Conservation (phyloP, 176 grass and related monocot genomes). For the Bromus sterilis region DNA sequence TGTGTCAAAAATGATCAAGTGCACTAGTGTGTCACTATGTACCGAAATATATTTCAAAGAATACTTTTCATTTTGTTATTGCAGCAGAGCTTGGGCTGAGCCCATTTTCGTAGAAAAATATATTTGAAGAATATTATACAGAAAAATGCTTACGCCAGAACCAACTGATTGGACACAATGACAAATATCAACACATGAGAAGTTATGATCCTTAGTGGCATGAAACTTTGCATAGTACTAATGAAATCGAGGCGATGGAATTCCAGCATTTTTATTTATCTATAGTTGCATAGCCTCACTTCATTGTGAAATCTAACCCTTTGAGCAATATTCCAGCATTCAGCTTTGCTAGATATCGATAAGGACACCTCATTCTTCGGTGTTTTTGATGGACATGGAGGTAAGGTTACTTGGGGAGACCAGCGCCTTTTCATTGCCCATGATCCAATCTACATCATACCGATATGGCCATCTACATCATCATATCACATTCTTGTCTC, state of each 20-base stretch:
- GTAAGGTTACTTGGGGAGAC: slow-evolving; percentile 27
- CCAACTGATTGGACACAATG: background rate
- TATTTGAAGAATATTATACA: background rate
- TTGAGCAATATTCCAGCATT: slow-evolving; percentile 54
- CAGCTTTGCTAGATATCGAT: slow-evolving; percentile 73
- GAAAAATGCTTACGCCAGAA: background rate
- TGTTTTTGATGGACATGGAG: slow-evolving; percentile 97
- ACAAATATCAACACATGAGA: background rate
- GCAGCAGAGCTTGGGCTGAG: background rate
- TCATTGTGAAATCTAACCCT: slow-evolving; percentile 3
- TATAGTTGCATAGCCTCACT: background rate
- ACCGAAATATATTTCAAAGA: background rate
- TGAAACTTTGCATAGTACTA: background rate
- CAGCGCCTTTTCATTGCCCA: background rate
- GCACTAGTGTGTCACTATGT: background rate
- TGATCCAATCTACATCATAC: background rate
- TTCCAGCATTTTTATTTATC: background rate
- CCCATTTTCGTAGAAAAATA: background rate
- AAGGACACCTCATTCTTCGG: slow-evolving; percentile 75
- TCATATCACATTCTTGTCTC: slow-evolving; percentile 24
- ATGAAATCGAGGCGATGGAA: background rate
- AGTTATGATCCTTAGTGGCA: background rate
- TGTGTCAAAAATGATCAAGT: background rate
- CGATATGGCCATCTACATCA: background rate
- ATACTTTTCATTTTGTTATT: background rate